A percentile compares a stretch with the other conserved stretches of the same genome.
Evolutionary conservation across 2,329 filamentous ascomycete genomes (phyloP).

Genomic region (Hyphodiscus sp.): DNA sequence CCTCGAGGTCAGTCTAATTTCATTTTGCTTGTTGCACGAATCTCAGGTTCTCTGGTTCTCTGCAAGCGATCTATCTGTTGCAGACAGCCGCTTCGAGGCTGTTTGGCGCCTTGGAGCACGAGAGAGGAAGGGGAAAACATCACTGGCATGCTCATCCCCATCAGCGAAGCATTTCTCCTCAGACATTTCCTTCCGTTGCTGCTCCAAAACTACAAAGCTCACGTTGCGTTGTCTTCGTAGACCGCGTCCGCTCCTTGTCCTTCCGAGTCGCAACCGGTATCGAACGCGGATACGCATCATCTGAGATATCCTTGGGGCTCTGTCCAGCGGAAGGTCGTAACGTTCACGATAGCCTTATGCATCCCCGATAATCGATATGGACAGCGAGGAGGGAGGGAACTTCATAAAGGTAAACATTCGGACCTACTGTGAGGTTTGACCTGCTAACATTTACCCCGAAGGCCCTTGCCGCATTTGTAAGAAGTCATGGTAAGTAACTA

Average conservation of each 20-base stretch:
- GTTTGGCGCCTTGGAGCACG: not conserved
- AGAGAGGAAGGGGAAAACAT: not conserved
- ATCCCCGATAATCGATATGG: constrained; percentile 50
- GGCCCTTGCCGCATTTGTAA: constrained; percentile 94
- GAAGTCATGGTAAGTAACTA: constrained; percentile 59
- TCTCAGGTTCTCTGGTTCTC: not conserved
- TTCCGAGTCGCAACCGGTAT: not conserved
- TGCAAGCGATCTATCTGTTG: not conserved
- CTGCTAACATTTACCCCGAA: constrained; percentile 34
- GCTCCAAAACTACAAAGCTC: not conserved
- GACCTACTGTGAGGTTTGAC: not conserved
- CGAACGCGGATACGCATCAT: not conserved
- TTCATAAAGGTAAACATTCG: constrained; percentile 68
- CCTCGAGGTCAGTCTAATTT: not conserved
- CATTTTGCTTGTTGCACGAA: not conserved
- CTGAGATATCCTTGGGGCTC: constrained; percentile 20
- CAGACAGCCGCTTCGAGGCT: not conserved
- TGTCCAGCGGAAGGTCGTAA: constrained; percentile 19
- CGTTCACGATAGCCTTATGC: constrained; percentile 34
- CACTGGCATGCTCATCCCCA: not conserved
- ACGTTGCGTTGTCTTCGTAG: not conserved
- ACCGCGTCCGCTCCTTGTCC: not conserved
- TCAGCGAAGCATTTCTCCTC: not conserved
- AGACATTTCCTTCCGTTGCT: not conserved
- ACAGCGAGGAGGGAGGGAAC: constrained; percentile 79